Evolutionary conservation across 164 flowering plant genomes (phyloP).

Genomic region (Nymphaea colorata): DNA sequence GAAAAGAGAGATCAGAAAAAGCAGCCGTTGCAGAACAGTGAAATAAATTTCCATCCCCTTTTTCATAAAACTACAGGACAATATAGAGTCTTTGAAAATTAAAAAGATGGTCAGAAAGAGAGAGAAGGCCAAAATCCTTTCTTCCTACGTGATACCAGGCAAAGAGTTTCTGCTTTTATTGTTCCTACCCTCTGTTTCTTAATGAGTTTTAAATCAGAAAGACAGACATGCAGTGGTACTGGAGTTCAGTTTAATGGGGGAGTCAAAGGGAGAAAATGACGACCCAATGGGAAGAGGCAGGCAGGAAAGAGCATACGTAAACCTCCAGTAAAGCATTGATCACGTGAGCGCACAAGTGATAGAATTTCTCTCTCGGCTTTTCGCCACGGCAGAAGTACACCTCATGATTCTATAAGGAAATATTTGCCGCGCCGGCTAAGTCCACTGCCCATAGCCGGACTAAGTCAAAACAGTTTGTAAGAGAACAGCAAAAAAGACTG

Average conservation of each 20-base stretch:
- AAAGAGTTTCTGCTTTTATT: not conserved
- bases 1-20: not conserved
- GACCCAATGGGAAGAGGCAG: not conserved
- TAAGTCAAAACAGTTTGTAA: not conserved
- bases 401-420: no score
- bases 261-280: not conserved
- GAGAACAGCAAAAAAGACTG: not conserved
- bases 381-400: no score
- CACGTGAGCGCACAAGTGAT: not conserved
- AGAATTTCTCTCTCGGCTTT: not conserved
- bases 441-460: not conserved
- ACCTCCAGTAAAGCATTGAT: not conserved
- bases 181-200: not conserved
- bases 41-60: no score
- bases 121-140: not conserved
- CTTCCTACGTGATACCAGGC: not conserved
- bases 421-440: no score
- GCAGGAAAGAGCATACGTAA: no score
- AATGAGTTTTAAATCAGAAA: not conserved
- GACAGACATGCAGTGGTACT: not conserved
- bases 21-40: not conserved
- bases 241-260: not conserved
- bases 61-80: not conserved
- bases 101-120: not conserved
- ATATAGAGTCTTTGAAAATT: no score